Percentiles rank a stretch among this genome's conserved stretches.
Evolutionary conservation across 2,329 filamentous ascomycete species (phyloP).

Genomic region (Alternaria novae-zelandiae): DNA sequence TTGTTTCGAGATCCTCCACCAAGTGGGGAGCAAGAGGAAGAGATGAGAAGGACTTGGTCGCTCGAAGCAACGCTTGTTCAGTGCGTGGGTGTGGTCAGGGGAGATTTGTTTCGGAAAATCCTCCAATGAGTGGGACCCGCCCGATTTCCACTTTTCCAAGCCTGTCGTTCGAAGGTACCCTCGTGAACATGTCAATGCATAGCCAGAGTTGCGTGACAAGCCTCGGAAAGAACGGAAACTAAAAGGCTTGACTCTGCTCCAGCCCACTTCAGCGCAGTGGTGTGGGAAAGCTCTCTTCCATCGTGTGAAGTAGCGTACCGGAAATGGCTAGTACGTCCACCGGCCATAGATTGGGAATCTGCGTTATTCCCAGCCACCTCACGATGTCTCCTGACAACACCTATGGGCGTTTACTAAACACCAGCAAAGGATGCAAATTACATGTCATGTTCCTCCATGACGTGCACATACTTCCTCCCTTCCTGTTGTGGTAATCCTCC

Average conservation of each 20-base stretch:
- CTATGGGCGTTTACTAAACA: background rate
- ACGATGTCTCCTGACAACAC: background rate
- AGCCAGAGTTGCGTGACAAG: background rate
- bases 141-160: background rate
- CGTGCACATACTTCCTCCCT: background rate
- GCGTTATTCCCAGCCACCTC: background rate
- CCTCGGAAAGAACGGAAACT: background rate
- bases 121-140: background rate
- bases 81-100: background rate
- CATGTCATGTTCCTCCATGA: background rate
- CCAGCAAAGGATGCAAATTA: background rate
- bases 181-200: background rate
- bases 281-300: background rate
- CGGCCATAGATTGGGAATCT: background rate
- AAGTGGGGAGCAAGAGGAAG: background rate
- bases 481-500: background rate
- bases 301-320: background rate
- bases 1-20: conserved; percentile 10
- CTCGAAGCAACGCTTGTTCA: background rate
- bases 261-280: background rate
- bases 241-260: background rate
- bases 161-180: background rate
- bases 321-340: background rate
- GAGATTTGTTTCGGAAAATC: background rate
- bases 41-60: background rate